These are phyloP conservation scores for Saturnispora saitoi DNA, from an alignment of 805 yeast genomes.

Conservation along the genomic window DNA sequence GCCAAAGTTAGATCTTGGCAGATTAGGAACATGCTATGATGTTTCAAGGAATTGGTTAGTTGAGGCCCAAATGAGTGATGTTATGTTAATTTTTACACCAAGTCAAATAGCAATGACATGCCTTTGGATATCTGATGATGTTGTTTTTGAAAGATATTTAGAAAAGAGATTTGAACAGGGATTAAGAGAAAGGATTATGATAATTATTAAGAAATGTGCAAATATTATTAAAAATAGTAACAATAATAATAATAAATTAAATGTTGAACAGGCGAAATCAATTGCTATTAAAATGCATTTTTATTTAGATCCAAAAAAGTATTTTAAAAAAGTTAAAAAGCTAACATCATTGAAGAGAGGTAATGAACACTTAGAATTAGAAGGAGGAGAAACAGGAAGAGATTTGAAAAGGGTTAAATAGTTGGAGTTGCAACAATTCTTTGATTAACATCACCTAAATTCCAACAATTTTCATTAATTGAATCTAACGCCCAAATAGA, in stretches of 20 bases:
- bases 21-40: conserved; percentile 64
- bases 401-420: conserved; percentile 1
- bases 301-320: conserved; percentile 46
- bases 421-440: conserved; percentile 54
- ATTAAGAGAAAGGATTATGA: conserved; percentile 16
- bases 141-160: conserved; percentile 57
- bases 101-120: conserved; percentile 94
- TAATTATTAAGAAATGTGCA: conserved; percentile 42
- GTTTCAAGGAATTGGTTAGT: conserved; percentile 55
- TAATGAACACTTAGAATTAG: conserved; percentile 1
- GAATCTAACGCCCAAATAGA: conserved; percentile 47
- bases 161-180: conserved; percentile 22
- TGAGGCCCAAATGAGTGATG: conserved; percentile 47
- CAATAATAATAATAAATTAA: conserved; percentile 32
- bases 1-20: conserved; percentile 44
- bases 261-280: conserved; percentile 51
- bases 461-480: conserved; percentile 31
- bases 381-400: background rate
- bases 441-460: conserved; percentile 47
- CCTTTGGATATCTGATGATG: conserved; percentile 56
- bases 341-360: conserved; percentile 2
- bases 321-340: conserved; percentile 11
- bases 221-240: conserved; percentile 31
- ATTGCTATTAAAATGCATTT: conserved; percentile 59
- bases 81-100: conserved; percentile 71